Evolutionary conservation across 768 basidiomycete genomes (phyloP).

Genomic region (Strobilomyces confusus): DNA sequence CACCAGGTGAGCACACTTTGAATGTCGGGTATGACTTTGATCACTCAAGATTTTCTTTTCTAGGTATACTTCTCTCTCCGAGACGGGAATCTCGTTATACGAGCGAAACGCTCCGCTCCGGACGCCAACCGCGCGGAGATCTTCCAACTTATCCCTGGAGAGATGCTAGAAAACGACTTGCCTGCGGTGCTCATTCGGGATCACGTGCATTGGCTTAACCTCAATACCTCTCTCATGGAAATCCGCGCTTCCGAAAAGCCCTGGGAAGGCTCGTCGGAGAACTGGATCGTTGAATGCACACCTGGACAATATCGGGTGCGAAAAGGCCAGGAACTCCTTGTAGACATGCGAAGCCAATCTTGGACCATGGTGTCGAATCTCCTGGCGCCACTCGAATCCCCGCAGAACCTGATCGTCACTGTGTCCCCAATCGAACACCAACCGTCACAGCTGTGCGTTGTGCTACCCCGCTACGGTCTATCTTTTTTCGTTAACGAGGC

Average conservation of each 20-base stretch:
- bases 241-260: not conserved
- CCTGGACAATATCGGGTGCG: not conserved
- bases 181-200: slow-evolving; percentile 1
- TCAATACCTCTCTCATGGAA: not conserved
- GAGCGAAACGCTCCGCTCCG: not conserved
- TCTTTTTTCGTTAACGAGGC: not conserved
- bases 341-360: not conserved
- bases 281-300: not conserved
- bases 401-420: not conserved
- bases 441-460: not conserved
- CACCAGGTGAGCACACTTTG: no score
- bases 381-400: not conserved
- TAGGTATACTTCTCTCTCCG: slow-evolving; percentile 1
- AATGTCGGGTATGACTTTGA: no score
- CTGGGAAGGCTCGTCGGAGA: not conserved
- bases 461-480: not conserved
- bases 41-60: not conserved
- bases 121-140: not conserved
- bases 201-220: not conserved
- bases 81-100: slow-evolving; percentile 5
- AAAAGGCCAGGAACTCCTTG: not conserved
- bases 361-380: not conserved
- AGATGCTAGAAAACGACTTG: slow-evolving; percentile 14
- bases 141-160: slow-evolving; percentile 17
- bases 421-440: not conserved